Evolutionary conservation across 495 filamentous ascomycete species (phyloP).

Genomic region (Penicillium cosmopolitanum): DNA sequence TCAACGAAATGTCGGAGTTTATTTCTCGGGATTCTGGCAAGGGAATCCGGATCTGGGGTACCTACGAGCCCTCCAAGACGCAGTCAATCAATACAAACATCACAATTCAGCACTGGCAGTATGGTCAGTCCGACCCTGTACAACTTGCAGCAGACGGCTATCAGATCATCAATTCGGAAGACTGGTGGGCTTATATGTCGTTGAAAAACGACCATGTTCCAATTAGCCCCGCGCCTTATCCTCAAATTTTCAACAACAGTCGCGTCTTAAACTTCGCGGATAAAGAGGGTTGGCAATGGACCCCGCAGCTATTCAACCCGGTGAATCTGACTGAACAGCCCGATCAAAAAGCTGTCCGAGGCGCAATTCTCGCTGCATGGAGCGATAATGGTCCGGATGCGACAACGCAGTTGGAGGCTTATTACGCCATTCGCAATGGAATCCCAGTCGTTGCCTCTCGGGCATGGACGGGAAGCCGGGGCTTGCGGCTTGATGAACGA

Average conservation of each 20-base stretch:
- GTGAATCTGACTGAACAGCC: constrained; percentile 45
- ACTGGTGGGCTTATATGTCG: constrained; percentile 61
- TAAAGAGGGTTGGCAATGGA: constrained; percentile 51
- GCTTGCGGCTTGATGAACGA: constrained; percentile 31
- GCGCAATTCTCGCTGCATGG: constrained; percentile 59
- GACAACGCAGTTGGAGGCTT: constrained; percentile 57
- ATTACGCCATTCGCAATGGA: constrained; percentile 55
- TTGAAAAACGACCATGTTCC: constrained; percentile 59
- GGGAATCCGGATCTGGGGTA: constrained; percentile 57
- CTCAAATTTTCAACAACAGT: constrained; percentile 54
- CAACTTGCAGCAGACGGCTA: constrained; percentile 44
- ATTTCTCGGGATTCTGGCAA: constrained; percentile 48
- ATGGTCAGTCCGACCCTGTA: constrained; percentile 58
- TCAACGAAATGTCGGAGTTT: constrained; percentile 55
- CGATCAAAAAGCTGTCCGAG: constrained; percentile 39
- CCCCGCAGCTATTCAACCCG: constrained; percentile 50
- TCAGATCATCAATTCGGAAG: constrained; percentile 55
- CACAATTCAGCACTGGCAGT: constrained; percentile 61
- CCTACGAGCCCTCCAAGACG: constrained; percentile 47
- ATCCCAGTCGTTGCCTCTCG: constrained; percentile 52
- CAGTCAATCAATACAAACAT: constrained; percentile 44
- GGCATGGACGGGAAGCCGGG: constrained; percentile 48
- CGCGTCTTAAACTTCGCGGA: constrained; percentile 53
- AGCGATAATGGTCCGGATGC: constrained; percentile 61
- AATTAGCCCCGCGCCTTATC: constrained; percentile 56